Base-by-base conservation (phyloP, 805 yeast genomes). In the Pichia californica region DNA sequence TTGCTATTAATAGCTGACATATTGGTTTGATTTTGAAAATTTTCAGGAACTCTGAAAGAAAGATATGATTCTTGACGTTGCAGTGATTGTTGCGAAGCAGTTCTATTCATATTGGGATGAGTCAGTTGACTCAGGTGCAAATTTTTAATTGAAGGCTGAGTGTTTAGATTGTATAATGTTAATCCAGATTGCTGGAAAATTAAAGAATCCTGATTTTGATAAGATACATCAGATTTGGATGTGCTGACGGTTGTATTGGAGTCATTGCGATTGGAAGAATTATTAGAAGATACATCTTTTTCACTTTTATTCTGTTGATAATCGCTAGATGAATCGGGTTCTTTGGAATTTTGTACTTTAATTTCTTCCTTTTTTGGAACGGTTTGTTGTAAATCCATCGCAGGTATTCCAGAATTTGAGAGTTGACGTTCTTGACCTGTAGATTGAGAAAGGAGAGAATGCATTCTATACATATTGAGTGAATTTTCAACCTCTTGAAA, bases 371-470 rank as follows among this genome's bases (percentile, higher is more conserved):
- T n/a, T n/a, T n/a, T n/a, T n/a, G n/a, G n/a, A n/a, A n/a, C n/a
- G n/a, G 25, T 7, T 23, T 23, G 25, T 9, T 23, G 25, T 23
- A 23, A 23, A 23, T 23, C 9, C 25, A 23, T 23, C 9, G 25
- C 9, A 7, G 25, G 25, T 7, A 23, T 23, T 23, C 9, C 9
- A 23, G 30, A 13, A n/a, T 21, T 18, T 8, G 28, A 14, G 11
- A 41, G 19, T 21, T 36, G 64, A 40, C 69, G 56, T 30, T 73
- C 77, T 31, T 69, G 64, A 0, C 79, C 80, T 0, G 77, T 73
- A 0, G 79, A 73, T 50, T 75, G 79, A 3, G 80, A 74, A 5
- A 74, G 58, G 13, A 58, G 45, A 18, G 56, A 49, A 8, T 44
- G 31, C 37, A 47, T 41, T 19, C 44, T 23, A 16, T 47, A 45